Evolutionary conservation across 805 yeast species (phyloP), one percentile per base, ranked within the genome.

Genomic region (Candida ipomoeae): DNA sequence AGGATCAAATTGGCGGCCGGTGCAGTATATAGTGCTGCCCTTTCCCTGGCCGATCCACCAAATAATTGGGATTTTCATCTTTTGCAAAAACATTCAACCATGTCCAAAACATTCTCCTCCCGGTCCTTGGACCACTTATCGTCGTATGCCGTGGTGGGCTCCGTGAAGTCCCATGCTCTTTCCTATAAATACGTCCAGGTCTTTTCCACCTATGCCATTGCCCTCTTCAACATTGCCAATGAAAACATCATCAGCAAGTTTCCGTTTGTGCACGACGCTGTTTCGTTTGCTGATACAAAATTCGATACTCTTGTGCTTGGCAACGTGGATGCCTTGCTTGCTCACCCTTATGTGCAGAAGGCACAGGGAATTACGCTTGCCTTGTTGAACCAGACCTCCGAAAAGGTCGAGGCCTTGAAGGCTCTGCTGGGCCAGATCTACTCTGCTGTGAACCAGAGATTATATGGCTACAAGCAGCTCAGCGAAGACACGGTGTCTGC

Each of bases 101-200:
- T 56, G 61, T 52, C 66, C 18, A 61, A 57, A 49, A 55, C 62
- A 38, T 68, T 68, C 55, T 53, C 64, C 31, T 71, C 75, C 42
- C 62, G 66, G 54, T 57, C 74, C 14, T 41, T 68, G 33, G 54
- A 56, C 35, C 77, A 73, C 57, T 48, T 73, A 44, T 54, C 57
- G 37, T 58, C 67, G 3, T 73, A 73, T 59, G 50, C 67, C 7
- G 47, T 61, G n/a, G 67, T 72, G 36, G 51, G 63, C 41, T 48
- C 58, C 15, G 40, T 62, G 11, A 51, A 54, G 32, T 52, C 55
- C 26, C 67, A 51, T 48, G 52, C 64, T 37, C 61, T 68, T 32
- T 58, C 70, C 17, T 67, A 62, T 56, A 49, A 49, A 21, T 44
- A 68, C 26, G 33, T 69, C n/a, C 57, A 59, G 34, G 37, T 68